Evolutionary conservation across 768 basidiomycete species (phyloP).

Genomic region (Dioszegia crocea): DNA sequence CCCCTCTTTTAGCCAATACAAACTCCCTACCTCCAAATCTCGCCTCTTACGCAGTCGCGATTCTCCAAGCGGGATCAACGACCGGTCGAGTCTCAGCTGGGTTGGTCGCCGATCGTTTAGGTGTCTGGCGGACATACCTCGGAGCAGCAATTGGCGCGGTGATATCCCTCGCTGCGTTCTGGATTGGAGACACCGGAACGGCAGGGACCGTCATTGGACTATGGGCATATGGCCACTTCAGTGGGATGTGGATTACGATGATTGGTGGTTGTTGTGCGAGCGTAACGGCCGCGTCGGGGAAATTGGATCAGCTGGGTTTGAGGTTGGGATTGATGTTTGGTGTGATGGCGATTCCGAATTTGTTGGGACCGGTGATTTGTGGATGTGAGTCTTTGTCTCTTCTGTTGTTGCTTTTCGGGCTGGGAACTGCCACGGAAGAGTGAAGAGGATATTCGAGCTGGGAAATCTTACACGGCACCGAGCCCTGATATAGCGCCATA

Average conservation of each 20-base stretch:
- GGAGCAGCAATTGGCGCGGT: conserved; percentile 24
- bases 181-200: conserved; percentile 20
- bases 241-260: conserved; percentile 36
- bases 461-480: too few relatives aligned
- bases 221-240: conserved; percentile 33
- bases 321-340: conserved; percentile 43
- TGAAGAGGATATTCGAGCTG: too few relatives aligned
- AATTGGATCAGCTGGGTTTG: conserved; percentile 41
- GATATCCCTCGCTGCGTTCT: conserved; percentile 34
- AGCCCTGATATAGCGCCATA: too few relatives aligned
- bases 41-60: conserved; percentile 34
- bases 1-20: conserved; percentile 28
- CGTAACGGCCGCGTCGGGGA: conserved; percentile 22
- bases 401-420: too few relatives aligned
- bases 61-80: conserved; percentile 41
- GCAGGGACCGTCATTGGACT: conserved; percentile 35
- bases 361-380: conserved; percentile 40
- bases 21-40: conserved; percentile 24
- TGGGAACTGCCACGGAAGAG: too few relatives aligned
- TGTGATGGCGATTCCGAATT: conserved; percentile 22
- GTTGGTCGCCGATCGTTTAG: conserved; percentile 33
- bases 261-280: conserved; percentile 14
- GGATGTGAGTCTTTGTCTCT: conserved; percentile 25
- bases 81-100: conserved; percentile 37
- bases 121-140: conserved; percentile 34